Evolutionary conservation across 805 yeast species (phyloP).

Genomic region (Cyberlindnera maritima): DNA sequence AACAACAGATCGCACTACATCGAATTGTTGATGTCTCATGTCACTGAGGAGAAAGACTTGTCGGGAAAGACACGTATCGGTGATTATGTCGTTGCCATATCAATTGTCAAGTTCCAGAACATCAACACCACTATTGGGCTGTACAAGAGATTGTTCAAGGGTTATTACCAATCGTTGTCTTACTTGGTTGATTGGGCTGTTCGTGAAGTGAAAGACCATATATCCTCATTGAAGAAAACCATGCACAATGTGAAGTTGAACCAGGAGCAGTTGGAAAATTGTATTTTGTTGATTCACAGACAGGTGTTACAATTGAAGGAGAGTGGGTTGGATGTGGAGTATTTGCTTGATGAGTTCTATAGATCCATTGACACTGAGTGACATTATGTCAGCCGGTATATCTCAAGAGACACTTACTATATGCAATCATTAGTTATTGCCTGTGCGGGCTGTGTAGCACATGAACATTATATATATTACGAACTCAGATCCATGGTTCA

Average conservation of each 20-base stretch:
- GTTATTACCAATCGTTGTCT: constrained; percentile 43
- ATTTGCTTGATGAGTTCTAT: constrained; percentile 26
- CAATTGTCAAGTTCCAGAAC: constrained; percentile 59
- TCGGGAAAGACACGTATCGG: constrained; percentile 47
- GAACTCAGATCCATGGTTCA: too few species aligned
- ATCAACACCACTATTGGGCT: constrained; percentile 55
- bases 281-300: constrained; percentile 50
- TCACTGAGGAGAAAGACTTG: constrained; percentile 41
- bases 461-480: too few species aligned
- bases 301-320: constrained; percentile 62
- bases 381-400: not conserved
- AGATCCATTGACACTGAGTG: constrained; percentile 19
- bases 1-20: constrained; percentile 46
- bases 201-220: constrained; percentile 23
- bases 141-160: constrained; percentile 51
- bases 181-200: constrained; percentile 46
- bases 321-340: constrained; percentile 68
- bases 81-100: constrained; percentile 55
- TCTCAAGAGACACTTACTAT: too few species aligned
- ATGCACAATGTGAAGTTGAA: constrained; percentile 58
- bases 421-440: too few species aligned
- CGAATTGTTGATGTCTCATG: constrained; percentile 43
- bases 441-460: too few species aligned
- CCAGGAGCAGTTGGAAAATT: constrained; percentile 50
- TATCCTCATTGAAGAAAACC: constrained; percentile 74